Conservation (phyloP, 1,284 basidiomycete genomes). For the Trichosporon faecale region DNA sequence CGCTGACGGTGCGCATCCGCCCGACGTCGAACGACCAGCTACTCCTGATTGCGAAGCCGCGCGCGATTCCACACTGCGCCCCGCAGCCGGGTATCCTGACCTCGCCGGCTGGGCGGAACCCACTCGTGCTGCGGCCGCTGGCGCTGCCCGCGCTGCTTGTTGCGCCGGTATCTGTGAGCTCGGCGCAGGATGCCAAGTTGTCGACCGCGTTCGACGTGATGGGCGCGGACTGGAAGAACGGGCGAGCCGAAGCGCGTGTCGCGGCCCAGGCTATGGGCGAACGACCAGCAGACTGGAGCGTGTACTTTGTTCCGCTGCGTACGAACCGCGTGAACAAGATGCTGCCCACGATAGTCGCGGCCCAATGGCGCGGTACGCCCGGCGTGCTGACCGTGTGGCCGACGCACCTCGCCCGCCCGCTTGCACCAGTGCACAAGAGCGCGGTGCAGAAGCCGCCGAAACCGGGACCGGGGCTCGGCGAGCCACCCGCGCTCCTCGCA, state of each 20-base stretch:
- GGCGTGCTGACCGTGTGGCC: slow-evolving; percentile 47
- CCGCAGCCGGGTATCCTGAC: slow-evolving; percentile 9
- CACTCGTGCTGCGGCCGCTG: slow-evolving; percentile 27
- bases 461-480: slow-evolving; percentile 15
- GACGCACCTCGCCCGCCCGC: slow-evolving; percentile 29
- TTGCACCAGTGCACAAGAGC: slow-evolving; percentile 8
- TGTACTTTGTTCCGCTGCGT: slow-evolving; percentile 37
- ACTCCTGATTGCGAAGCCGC: slow-evolving; percentile 14
- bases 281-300: slow-evolving; percentile 30
- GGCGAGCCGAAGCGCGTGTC: slow-evolving; percentile 25
- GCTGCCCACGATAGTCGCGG: slow-evolving; percentile 17
- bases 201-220: slow-evolving; percentile 22
- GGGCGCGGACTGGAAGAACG: slow-evolving; percentile 30
- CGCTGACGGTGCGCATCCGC: slow-evolving; percentile 20
- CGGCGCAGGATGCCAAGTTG: slow-evolving; percentile 26
- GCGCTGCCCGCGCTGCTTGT: slow-evolving; percentile 33
- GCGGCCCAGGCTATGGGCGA: slow-evolving; percentile 21
- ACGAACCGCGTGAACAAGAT: slow-evolving; percentile 10
- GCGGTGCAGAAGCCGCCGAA: neutral
- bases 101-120: slow-evolving; percentile 7
- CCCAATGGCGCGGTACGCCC: slow-evolving; percentile 23
- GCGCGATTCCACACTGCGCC: slow-evolving; percentile 15
- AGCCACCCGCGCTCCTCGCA: slow-evolving; percentile 30
- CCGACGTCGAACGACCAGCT: slow-evolving; percentile 12
- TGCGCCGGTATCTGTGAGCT: slow-evolving; percentile 15